phyloP scores from a whole-genome alignment of 1,284 basidiomycete species.

The Volvariella surrecta region DNA sequence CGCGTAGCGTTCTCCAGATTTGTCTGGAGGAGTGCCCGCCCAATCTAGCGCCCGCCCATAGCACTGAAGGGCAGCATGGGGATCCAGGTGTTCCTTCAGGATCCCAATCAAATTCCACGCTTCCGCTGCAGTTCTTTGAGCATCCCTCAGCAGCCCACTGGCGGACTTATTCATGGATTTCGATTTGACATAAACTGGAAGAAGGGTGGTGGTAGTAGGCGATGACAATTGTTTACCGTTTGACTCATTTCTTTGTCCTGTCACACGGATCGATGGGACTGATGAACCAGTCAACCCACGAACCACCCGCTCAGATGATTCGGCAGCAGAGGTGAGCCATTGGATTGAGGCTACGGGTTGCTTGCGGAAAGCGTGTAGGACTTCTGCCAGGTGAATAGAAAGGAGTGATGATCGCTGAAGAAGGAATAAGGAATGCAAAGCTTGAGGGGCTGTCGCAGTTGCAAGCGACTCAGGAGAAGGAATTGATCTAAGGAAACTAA shows the following conservation, averaged over 20 bases:
- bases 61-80: conserved; percentile 25
- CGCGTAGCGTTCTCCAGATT: conserved; percentile 27
- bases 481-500: conserved; percentile 61
- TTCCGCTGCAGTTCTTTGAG: conserved; percentile 59
- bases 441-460: conserved; percentile 42
- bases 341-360: conserved; percentile 40
- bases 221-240: conserved; percentile 20
- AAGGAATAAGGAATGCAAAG: conserved; percentile 59
- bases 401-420: conserved; percentile 68
- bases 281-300: conserved; percentile 41
- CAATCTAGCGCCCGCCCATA: conserved; percentile 35
- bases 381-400: conserved; percentile 69
- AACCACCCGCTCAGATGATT: conserved; percentile 61
- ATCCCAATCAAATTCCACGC: conserved; percentile 51
- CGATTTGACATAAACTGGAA: conserved; percentile 35
- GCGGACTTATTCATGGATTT: conserved; percentile 47
- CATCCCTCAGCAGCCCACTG: conserved; percentile 53
- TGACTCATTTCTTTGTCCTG: conserved; percentile 9
- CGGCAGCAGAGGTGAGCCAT: conserved; percentile 50
- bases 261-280: conserved; percentile 4
- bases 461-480: conserved; percentile 37
- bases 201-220: conserved; percentile 28
- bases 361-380: conserved; percentile 49
- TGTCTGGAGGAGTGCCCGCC: conserved; percentile 40
- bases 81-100: conserved; percentile 26